These are phyloP conservation scores for Phaseolus coccineus DNA, from an alignment of 331 rosid genomes.

Conservation along the genomic window DNA sequence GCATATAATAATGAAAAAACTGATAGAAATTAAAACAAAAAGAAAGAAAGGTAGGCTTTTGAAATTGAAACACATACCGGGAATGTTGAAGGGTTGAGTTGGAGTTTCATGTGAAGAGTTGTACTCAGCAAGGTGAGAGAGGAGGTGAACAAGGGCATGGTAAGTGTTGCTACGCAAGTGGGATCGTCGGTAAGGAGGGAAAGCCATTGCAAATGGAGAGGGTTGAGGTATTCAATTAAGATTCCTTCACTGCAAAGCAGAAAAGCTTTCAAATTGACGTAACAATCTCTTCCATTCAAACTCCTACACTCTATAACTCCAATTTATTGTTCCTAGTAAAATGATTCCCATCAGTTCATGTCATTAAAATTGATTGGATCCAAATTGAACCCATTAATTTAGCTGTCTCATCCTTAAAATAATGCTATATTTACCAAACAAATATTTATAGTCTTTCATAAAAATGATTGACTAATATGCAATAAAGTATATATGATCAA, in stretches of 20 bases:
- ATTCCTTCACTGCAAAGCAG: slow-evolving; percentile 37
- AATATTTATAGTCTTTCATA: no score
- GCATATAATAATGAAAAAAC: not conserved
- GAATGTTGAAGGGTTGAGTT: slow-evolving; percentile 35
- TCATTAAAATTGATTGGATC: no score
- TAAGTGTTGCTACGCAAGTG: slow-evolving; percentile 58
- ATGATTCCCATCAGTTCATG: no score
- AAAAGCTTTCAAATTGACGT: no score
- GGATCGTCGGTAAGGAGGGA: slow-evolving; percentile 52
- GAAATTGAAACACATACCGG: slow-evolving; percentile 36
- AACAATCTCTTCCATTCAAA: no score
- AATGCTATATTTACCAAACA: no score
- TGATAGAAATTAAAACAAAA: not conserved
- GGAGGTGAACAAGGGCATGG: slow-evolving; percentile 46
- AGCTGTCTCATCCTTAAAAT: no score
- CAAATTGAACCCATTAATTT: no score
- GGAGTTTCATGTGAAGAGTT: not conserved
- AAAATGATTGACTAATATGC: no score
- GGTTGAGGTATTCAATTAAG: slow-evolving; percentile 27
- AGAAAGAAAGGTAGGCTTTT: not conserved
- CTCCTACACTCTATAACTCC: no score
- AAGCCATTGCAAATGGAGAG: slow-evolving; percentile 32
- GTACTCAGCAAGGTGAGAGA: slow-evolving; percentile 48
- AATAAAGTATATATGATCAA: no score
- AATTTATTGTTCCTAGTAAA: no score